Conservation (phyloP, 306 rosid species). For the Cucurbita maxima region DNA sequence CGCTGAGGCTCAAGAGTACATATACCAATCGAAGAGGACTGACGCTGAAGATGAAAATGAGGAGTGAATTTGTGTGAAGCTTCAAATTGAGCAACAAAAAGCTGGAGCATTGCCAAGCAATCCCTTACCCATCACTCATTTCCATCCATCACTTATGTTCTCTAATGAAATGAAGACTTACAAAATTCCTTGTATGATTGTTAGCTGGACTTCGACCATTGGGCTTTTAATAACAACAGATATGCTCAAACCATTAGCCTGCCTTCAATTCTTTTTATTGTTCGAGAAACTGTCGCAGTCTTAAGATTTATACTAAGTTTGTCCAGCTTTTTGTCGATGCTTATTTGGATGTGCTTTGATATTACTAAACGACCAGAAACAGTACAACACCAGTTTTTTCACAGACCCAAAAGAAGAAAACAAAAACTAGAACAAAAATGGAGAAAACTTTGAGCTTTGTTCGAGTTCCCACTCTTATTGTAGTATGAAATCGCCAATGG, state of each 20-base stretch:
- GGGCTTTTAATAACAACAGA: background rate
- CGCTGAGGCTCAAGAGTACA: conserved; percentile 72
- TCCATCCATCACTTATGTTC: background rate
- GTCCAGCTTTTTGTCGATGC: background rate
- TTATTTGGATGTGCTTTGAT: background rate
- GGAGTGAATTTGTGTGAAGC: conserved; percentile 12
- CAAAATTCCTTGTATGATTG: background rate
- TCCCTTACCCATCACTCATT: background rate
- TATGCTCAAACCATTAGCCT: background rate
- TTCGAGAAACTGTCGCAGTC: background rate
- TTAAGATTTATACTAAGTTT: background rate
- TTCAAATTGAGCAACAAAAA: background rate
- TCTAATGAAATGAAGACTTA: background rate
- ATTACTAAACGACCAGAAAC: background rate
- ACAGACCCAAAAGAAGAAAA: background rate
- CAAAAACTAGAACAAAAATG: too few species aligned
- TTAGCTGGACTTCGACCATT: background rate
- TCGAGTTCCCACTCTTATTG: conserved; percentile 1
- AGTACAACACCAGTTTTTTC: background rate
- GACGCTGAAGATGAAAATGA: conserved; percentile 24
- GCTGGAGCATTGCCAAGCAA: conserved; percentile 3
- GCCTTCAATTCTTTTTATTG: background rate
- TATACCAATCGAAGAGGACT: conserved; percentile 13
- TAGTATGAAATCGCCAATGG: background rate
- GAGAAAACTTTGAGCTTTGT: background rate